phyloP scores from a whole-genome alignment of 768 basidiomycete genomes.

The Pholiota conissans region DNA sequence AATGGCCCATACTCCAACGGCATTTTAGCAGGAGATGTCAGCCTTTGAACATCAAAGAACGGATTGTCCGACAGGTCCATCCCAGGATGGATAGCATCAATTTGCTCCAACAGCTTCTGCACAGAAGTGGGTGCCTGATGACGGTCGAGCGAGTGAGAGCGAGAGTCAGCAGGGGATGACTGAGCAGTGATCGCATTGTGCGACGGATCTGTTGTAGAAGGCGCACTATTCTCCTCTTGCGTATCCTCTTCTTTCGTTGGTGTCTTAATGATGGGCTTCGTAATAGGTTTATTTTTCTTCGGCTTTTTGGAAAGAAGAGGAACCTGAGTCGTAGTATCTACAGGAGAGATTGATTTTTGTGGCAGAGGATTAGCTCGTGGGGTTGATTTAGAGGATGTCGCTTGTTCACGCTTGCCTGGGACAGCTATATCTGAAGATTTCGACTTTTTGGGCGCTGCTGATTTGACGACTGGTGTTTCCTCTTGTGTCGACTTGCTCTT shows the following conservation, averaged over 20 bases:
- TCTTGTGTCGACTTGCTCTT: conserved; percentile 7
- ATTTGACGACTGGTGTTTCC: neutral
- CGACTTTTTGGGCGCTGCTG: conserved; percentile 5
- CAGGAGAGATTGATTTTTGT: conserved; percentile 11
- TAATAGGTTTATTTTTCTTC: conserved; percentile 73
- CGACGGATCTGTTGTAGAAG: conserved; percentile 48
- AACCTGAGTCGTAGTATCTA: conserved; percentile 52
- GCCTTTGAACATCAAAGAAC: conserved; percentile 71
- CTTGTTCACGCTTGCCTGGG: conserved; percentile 8
- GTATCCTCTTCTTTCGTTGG: conserved; percentile 59
- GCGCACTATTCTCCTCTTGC: conserved; percentile 42
- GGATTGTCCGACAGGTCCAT: conserved; percentile 71
- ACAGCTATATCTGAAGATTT: conserved; percentile 8
- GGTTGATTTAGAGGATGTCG: conserved; percentile 1
- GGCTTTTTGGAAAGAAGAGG: conserved; percentile 82
- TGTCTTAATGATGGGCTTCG: conserved; percentile 53
- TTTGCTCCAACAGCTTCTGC: conserved; percentile 66
- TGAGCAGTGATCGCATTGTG: conserved; percentile 35
- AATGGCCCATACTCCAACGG: conserved; percentile 84
- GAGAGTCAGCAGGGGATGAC: conserved; percentile 56
- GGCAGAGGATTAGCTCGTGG: conserved; percentile 15
- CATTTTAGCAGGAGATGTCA: conserved; percentile 77
- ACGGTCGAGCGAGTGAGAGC: conserved; percentile 62
- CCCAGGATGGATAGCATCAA: conserved; percentile 57
- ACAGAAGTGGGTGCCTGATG: conserved; percentile 47